Base-by-base conservation (phyloP, 1,284 basidiomycete genomes). In the Veloporphyrellus conicus region DNA sequence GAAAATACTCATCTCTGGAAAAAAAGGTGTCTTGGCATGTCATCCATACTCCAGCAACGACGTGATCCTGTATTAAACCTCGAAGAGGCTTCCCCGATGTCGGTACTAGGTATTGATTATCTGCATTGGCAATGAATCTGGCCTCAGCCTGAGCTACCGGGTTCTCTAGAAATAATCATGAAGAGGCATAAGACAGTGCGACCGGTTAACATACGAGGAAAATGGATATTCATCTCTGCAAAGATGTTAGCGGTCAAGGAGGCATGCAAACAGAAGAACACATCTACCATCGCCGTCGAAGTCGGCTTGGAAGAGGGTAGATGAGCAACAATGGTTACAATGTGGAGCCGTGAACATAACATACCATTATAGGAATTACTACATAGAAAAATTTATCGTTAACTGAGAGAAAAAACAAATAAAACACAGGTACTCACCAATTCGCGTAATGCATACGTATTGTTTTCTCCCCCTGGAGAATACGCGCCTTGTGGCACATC, bases 361-460 rank as follows among this genome's bases (percentile, higher is more conserved):
- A 65, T 68, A 85, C 87, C 87, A 63, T 99, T 99, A 71, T 99
- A 99, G 6, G 95, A 98, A 69, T 98, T 98, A 73, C 91, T 93
- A 54, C 5, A 32, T 45, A 34, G 43, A 23, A 33, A 41, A 36
- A 19, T 22, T 54, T 25, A 45, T 40, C 47, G 28, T 18, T 39
- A 39, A 36, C 40, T 37, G 54, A n/a, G 6, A 32, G 7, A 23
- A 37, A 32, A 25, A n/a, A 23, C 6, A 16, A 25, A 38, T 12
- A 19, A 15, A 28, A 20, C 45, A 37, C 25, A 43, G 42, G 25
- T 19, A 71, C 83, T 54, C 49, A 91, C 90, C 96, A 99, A 66
- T 99, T 99, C 41, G 96, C 96, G 65, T 99, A 99, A 74, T 99
- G 96, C 95, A 99, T 97, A 27, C 96, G 84, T 68, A 99, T 99